Evolutionary conservation across 2,329 filamentous ascomycete genomes (phyloP).

Genomic region (Orbilia javanica): DNA sequence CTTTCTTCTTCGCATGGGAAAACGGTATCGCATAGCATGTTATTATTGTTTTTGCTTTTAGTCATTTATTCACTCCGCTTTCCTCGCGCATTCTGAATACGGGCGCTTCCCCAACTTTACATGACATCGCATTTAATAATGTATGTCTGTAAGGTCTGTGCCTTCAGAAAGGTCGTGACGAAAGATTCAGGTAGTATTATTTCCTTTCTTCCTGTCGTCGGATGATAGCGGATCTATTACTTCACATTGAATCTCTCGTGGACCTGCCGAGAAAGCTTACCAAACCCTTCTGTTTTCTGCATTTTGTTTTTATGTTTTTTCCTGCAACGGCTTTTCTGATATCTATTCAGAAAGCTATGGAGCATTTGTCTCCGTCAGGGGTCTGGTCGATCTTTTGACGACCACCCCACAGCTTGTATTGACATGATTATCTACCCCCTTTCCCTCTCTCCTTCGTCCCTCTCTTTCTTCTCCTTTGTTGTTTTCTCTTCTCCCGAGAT

Average conservation of each 20-base stretch:
- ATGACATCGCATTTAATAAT: constrained; percentile 1
- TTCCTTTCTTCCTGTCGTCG: neutral
- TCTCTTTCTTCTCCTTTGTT: neutral
- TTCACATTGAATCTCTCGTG: neutral
- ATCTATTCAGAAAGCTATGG: neutral
- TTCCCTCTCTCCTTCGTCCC: neutral
- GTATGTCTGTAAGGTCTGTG: neutral
- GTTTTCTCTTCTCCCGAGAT: neutral
- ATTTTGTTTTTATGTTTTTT: neutral
- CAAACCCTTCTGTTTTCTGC: neutral
- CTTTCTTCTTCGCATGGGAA: neutral
- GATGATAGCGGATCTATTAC: constrained; percentile 1
- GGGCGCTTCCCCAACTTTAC: neutral
- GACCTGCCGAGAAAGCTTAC: constrained; percentile 14
- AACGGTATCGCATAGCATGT: constrained; percentile 21
- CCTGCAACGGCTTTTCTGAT: neutral
- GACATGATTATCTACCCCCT: neutral
- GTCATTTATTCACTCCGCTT: neutral
- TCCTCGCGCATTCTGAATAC: constrained; percentile 9
- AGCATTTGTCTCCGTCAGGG: neutral
- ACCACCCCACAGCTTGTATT: neutral
- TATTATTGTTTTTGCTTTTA: constrained; percentile 10
- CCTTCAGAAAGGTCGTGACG: neutral
- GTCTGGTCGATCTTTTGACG: neutral
- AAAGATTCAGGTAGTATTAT: neutral